Base-by-base conservation (phyloP, 1,139 yeast genomes). In the Nakaseomyces nivariensis region DNA sequence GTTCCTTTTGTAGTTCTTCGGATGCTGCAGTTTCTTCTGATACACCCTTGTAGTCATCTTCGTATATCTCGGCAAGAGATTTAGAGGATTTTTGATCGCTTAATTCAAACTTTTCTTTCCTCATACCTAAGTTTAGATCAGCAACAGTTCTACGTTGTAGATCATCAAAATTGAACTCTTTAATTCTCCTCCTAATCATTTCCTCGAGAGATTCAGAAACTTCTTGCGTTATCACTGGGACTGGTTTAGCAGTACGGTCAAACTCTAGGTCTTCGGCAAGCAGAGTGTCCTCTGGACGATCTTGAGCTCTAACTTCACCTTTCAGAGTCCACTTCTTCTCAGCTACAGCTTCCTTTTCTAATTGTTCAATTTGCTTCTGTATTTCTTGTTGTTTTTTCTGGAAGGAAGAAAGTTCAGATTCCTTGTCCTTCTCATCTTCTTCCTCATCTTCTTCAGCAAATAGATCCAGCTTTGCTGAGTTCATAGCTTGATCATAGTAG, bases 241-340 rank as follows among this genome's bases (percentile, higher is more conserved):
- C 97, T 0, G 94, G 90, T 58, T 83, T 85, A 5, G 87, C 77
- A 5, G 81, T 79, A 58, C 89, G 75, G 54, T 85, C 94, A 60
- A 84, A 82, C 55, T 84, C 87, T 46, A 85, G 63, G 37, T 79
- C 84, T 56, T 81, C 87, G 31, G 78, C 79, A 44, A 85, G 64
- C 37, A 92, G 72, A 1, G 97, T 84, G 68, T 92, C 96, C 47
- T 74, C 72, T 4, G 96, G 96, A 62, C 98, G 78, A 57, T 84
- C 87, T 55, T 76, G 78, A 1, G 90, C 86, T 48, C 78, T 77
- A 1, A 88, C 89, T 69, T 92, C 98, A 67, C 98, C 98, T 63
- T 82, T 85, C 76, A 90, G 76, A 7, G 95, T 82, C 98, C 98
- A 92, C 61, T 82, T 82, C 72, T 92, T 92, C 54, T 85, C 92